These are phyloP conservation scores for Phaffomyces thermotolerans DNA, from an alignment of 805 yeast species.

Conservation along the genomic window DNA sequence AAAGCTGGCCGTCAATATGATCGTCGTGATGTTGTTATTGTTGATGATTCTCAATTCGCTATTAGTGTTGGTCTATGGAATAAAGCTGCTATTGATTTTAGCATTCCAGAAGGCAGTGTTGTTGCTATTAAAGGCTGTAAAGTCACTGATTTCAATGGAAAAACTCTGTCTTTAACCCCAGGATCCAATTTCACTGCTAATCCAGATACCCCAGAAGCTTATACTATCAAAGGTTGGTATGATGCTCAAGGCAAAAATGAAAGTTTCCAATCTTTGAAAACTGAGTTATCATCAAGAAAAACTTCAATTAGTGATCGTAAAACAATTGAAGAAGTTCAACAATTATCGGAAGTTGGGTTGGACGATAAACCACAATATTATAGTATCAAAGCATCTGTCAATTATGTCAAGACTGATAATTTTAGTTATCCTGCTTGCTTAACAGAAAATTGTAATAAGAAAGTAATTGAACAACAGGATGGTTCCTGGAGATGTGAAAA, in stretches of 20 bases:
- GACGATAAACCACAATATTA: slow-evolving; percentile 78
- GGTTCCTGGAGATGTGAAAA: slow-evolving; percentile 91
- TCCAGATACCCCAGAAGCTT: slow-evolving; percentile 89
- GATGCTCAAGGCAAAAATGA: slow-evolving; percentile 67
- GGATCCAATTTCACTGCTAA: slow-evolving; percentile 69
- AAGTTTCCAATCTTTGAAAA: slow-evolving; percentile 53
- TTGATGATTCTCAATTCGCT: slow-evolving; percentile 75
- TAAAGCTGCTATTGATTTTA: slow-evolving; percentile 72
- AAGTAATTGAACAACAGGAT: slow-evolving; percentile 65
- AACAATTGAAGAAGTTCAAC: slow-evolving; percentile 57
- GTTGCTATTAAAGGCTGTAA: slow-evolving; percentile 88
- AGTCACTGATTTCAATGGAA: slow-evolving; percentile 83
- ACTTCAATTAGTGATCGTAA: slow-evolving; percentile 50
- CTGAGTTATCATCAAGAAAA: slow-evolving; percentile 37
- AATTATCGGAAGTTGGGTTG: slow-evolving; percentile 55
- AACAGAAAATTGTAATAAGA: slow-evolving; percentile 70
- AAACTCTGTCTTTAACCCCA: slow-evolving; percentile 72
- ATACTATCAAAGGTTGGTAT: slow-evolving; percentile 89
- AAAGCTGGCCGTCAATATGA: slow-evolving; percentile 89
- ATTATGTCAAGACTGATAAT: slow-evolving; percentile 63
- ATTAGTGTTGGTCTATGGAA: slow-evolving; percentile 88
- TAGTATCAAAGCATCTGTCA: slow-evolving; percentile 64
- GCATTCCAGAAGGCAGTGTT: slow-evolving; percentile 68
- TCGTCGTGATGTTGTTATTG: slow-evolving; percentile 82
- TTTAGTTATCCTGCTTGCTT: slow-evolving; percentile 89